phyloP scores from a whole-genome alignment of 1,284 basidiomycete species.

The Rhodotorula sp. region DNA sequence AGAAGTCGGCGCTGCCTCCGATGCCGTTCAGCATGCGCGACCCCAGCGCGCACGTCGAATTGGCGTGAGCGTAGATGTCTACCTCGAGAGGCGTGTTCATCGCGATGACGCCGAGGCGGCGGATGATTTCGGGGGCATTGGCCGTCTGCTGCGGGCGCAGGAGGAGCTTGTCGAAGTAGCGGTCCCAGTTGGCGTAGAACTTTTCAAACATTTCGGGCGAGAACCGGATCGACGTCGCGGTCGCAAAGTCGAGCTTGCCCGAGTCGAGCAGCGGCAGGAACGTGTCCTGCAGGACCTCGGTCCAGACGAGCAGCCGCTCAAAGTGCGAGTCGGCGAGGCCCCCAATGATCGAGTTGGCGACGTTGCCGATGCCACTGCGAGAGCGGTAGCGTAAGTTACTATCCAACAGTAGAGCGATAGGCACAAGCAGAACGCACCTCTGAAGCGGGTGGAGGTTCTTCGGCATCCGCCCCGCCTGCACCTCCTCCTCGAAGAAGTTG shows the following conservation, averaged over 20 bases:
- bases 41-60: conserved; percentile 54
- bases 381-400: conserved; percentile 56
- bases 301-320: conserved; percentile 60
- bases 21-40: conserved; percentile 60
- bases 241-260: conserved; percentile 59
- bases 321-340: conserved; percentile 59
- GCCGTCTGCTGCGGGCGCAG: conserved; percentile 60
- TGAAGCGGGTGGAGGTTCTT: conserved; percentile 58
- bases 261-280: conserved; percentile 58
- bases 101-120: conserved; percentile 13
- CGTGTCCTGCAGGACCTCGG: conserved; percentile 50
- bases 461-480: conserved; percentile 57
- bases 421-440: conserved; percentile 50
- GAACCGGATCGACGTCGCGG: conserved; percentile 60
- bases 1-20: conserved; percentile 57
- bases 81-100: conserved; percentile 59
- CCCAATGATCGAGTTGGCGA: conserved; percentile 57
- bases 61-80: conserved; percentile 56
- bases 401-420: conserved; percentile 56
- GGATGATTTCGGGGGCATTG: conserved; percentile 56
- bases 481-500: conserved; percentile 57
- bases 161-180: conserved; percentile 59
- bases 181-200: conserved; percentile 56
- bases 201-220: conserved; percentile 55
- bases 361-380: conserved; percentile 60